Evolutionary conservation across 257 asterid species (phyloP).

Genomic region (Gynochthodes officinalis): DNA sequence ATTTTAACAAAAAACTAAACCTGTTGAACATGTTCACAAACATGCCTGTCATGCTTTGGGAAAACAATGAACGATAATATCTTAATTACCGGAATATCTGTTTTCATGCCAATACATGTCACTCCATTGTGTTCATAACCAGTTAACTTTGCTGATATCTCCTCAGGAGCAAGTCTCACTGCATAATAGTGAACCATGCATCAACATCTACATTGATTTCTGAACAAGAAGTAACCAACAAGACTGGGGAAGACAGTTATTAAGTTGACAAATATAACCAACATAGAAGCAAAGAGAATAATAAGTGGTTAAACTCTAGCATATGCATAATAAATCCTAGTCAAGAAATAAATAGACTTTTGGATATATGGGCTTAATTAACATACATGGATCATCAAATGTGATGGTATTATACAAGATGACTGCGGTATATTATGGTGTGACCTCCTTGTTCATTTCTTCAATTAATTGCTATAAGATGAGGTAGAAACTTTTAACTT

Average conservation of each 20-base stretch:
- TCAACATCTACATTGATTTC: conserved; percentile 8
- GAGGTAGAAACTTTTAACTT: neutral
- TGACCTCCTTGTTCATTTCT: neutral
- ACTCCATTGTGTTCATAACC: conserved; percentile 81
- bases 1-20: neutral
- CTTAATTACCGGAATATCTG: conserved; percentile 73
- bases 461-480: neutral
- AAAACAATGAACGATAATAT: conserved; percentile 1
- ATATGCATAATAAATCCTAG: neutral
- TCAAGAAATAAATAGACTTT: neutral
- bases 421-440: neutral
- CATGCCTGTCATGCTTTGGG: neutral
- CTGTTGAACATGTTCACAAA: neutral
- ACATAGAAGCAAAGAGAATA: neutral
- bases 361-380: neutral
- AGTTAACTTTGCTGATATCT: conserved; percentile 60
- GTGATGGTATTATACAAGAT: neutral
- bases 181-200: conserved; percentile 31
- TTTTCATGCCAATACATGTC: conserved; percentile 87
- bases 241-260: neutral
- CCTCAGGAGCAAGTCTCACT: conserved; percentile 97
- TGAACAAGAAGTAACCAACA: neutral
- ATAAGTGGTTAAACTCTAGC: neutral
- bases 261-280: neutral
- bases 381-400: neutral